Evolutionary conservation across 1,284 basidiomycete genomes (phyloP).

Genomic region (Polyporus tsugae): DNA sequence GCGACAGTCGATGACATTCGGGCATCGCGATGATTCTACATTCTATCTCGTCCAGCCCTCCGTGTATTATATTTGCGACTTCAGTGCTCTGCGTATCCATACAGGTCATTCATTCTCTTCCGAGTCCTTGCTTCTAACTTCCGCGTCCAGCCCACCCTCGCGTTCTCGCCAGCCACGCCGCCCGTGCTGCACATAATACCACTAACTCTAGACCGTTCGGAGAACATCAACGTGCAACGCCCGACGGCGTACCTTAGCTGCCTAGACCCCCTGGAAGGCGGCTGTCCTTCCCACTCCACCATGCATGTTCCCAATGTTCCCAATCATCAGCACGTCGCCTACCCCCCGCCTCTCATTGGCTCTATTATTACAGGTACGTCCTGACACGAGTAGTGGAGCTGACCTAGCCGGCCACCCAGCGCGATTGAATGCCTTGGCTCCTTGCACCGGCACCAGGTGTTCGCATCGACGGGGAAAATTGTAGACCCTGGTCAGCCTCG

Average conservation of each 20-base stretch:
- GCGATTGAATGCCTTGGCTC: conserved; percentile 18
- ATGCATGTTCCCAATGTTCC: not conserved
- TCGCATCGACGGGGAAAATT: conserved; percentile 14
- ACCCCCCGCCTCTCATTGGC: not conserved
- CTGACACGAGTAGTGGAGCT: conserved; percentile 5
- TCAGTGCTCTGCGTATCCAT: conserved; percentile 8
- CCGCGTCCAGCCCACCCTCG: not conserved
- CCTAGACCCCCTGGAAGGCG: conserved; percentile 1
- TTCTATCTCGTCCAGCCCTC: conserved; percentile 6
- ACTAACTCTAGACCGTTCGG: not conserved
- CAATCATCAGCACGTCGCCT: conserved; percentile 2
- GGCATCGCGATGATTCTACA: conserved; percentile 8
- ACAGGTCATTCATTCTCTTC: conserved; percentile 8
- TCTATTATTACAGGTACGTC: conserved; percentile 13
- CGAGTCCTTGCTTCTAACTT: not conserved
- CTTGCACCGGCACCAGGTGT: not conserved
- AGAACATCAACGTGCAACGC: not conserved
- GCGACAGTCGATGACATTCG: conserved; percentile 7
- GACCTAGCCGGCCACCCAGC: conserved; percentile 6
- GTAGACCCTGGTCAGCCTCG: conserved; percentile 19
- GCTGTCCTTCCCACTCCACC: conserved; percentile 17
- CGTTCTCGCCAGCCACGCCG: not conserved
- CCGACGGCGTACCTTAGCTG: conserved; percentile 2
- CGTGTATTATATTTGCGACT: conserved; percentile 22
- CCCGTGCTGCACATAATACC: not conserved